Evolutionary conservation across 192 early-diverging fungal genomes (phyloP), one percentile per base, ranked within the genome.

Genomic region (Entomortierella beljakovae): DNA sequence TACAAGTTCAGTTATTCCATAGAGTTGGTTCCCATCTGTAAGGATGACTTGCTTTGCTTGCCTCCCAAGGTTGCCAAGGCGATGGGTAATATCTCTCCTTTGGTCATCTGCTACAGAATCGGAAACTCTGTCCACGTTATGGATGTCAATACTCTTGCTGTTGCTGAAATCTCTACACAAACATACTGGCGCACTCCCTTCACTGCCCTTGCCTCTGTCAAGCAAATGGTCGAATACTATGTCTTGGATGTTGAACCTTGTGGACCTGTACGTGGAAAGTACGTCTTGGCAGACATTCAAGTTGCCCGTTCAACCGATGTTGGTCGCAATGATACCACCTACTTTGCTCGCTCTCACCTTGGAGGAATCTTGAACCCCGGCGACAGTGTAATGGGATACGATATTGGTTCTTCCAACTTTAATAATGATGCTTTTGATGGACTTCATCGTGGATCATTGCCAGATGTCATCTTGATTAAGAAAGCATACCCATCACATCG

Each of bases 1-100:
- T 98, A 92, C 91, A 97, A 97, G 82, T 99, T 96, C 81, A 93
- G 95, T 34, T 98, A 97, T 80, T 97, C 97, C 20, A 89, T 96
- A 13, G 98, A 99, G 82, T 84, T 99, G 67, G 92, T 95, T 53
- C 98, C 98, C 34, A 88, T 99, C 46, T 99, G 98, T 86, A 95
- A 93, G 83, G 98, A 99, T 80, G 98, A 99, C 84, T 74, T 99
- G 64, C 83, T 98, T 6, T 93, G 90, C 61, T 83, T 99, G 68
- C 91, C 94, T 33, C 82, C 86, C 25, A 98, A 97, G 82, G 71
- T 96, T 40, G 95, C 97, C 26, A 91, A 93, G 66, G 70, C 87
- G 22, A 82, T 98, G 59, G 94, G 94, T 49, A 92, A 96, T 70
- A 94, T 97, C 61, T 86, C 82, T 51, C 96, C 92, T 52, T 88